Percentiles rank a stretch among this genome's conserved stretches.
These are phyloP conservation scores for Remersonia thermophila DNA, from an alignment of 2,329 filamentous ascomycete species.

Conservation along the genomic window DNA sequence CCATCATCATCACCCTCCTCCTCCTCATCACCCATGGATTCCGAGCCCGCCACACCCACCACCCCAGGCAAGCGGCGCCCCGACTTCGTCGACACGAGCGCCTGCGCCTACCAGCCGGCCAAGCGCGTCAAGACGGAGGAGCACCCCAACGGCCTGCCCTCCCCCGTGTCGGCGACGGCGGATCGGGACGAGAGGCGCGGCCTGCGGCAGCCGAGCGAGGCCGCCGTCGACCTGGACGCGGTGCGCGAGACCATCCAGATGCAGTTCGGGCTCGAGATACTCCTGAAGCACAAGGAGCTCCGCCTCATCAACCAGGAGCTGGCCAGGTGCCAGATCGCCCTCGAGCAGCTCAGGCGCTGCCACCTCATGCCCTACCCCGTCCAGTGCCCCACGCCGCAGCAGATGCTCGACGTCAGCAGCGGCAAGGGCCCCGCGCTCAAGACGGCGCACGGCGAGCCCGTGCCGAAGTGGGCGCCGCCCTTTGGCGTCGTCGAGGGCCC, in stretches of 20 bases:
- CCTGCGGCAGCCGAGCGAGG: conserved; percentile 8
- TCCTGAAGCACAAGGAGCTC: conserved; percentile 88
- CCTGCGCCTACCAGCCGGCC: conserved; percentile 20
- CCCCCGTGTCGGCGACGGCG: conserved; percentile 15
- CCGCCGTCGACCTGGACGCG: conserved; percentile 30
- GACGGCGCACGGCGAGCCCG: conserved; percentile 46
- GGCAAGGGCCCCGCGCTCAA: conserved; percentile 63
- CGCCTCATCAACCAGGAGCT: conserved; percentile 92
- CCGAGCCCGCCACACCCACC: conserved; percentile 11
- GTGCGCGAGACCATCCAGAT: conserved; percentile 66
- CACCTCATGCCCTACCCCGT: conserved; percentile 83
- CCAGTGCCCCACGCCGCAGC: conserved; percentile 50
- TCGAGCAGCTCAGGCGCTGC: conserved; percentile 88
- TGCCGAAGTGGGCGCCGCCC: conserved; percentile 68
- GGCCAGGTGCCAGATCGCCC: conserved; percentile 83
- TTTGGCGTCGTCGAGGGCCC: conserved; percentile 88
- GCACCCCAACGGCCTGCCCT: conserved; percentile 20
- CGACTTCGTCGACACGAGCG: conserved; percentile 20
- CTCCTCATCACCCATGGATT: conserved; percentile 17
- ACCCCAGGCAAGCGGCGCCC: conserved; percentile 29
- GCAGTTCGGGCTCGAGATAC: conserved; percentile 81
- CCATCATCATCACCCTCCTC: too few relatives aligned
- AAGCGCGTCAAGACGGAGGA: conserved; percentile 34
- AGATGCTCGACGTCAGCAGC: conserved; percentile 57
- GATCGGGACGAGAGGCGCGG: conserved; percentile 10